Evolutionary conservation across 495 filamentous ascomycete genomes (phyloP).

Genomic region (Apiosordaria backusii): DNA sequence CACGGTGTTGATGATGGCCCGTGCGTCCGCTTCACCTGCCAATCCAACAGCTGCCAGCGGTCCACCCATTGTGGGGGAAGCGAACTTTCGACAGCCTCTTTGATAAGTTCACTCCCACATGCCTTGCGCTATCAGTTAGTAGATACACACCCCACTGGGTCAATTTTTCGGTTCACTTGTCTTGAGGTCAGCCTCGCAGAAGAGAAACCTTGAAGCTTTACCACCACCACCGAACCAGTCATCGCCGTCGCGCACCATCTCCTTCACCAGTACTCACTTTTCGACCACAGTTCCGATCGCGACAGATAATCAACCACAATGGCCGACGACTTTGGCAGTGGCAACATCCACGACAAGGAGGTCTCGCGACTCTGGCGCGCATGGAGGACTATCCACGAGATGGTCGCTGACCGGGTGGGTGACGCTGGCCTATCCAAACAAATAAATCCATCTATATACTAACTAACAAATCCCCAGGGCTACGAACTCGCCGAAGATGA

Average conservation of each 20-base stretch:
- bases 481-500: conserved; percentile 91
- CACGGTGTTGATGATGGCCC: neutral
- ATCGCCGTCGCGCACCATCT: neutral
- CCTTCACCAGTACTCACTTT: conserved; percentile 2
- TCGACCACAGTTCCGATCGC: conserved; percentile 9
- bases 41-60: neutral
- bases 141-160: neutral
- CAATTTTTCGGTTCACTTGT: conserved; percentile 7
- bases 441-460: neutral
- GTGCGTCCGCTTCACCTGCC: neutral
- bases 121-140: neutral
- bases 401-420: conserved; percentile 76
- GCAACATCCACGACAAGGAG: conserved; percentile 51
- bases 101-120: neutral
- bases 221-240: neutral
- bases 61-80: too few relatives aligned
- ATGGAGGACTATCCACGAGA: conserved; percentile 82
- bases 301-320: conserved; percentile 31
- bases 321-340: conserved; percentile 50
- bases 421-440: neutral
- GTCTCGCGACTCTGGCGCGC: conserved; percentile 80
- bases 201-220: conserved; percentile 7
- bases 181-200: conserved; percentile 11
- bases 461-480: conserved; percentile 52
- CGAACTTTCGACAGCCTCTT: neutral